Conservation (phyloP, 768 basidiomycete genomes). For the Boletus eberwhitei region DNA sequence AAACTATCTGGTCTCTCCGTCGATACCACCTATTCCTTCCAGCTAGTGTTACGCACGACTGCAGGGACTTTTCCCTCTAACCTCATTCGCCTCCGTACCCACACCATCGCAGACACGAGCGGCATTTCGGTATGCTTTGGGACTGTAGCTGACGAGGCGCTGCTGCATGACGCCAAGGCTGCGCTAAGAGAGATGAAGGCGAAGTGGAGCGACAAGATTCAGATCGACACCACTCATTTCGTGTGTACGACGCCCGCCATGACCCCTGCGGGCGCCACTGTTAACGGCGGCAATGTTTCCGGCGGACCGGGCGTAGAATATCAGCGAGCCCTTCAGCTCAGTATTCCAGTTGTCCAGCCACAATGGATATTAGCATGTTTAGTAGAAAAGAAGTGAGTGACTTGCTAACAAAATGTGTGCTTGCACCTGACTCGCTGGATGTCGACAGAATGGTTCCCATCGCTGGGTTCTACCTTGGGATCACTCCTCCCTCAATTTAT, state of each 20-base stretch:
- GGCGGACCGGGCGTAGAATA: conserved; percentile 82
- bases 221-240: conserved; percentile 98
- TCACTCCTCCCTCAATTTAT: conserved; percentile 45
- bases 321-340: conserved; percentile 90
- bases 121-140: conserved; percentile 96
- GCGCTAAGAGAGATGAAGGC: conserved; percentile 85
- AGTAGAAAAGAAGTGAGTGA: conserved; percentile 71
- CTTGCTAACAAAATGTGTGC: background rate
- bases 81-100: conserved; percentile 77
- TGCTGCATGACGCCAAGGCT: conserved; percentile 78
- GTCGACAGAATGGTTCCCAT: conserved; percentile 81
- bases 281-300: conserved; percentile 47
- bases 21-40: conserved; percentile 88
- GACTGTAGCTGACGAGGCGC: conserved; percentile 69
- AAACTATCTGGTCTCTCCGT: conserved; percentile 81
- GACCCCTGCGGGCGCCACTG: conserved; percentile 55
- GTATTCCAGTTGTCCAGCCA: conserved; percentile 92
- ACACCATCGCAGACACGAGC: conserved; percentile 93
- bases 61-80: conserved; percentile 91
- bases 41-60: conserved; percentile 87
- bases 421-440: background rate
- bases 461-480: conserved; percentile 75
- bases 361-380: conserved; percentile 93
- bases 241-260: conserved; percentile 89
- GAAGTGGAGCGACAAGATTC: conserved; percentile 88